Evolutionary conservation across 805 yeast genomes (phyloP).

Genomic region (Nakazawaea populi): DNA sequence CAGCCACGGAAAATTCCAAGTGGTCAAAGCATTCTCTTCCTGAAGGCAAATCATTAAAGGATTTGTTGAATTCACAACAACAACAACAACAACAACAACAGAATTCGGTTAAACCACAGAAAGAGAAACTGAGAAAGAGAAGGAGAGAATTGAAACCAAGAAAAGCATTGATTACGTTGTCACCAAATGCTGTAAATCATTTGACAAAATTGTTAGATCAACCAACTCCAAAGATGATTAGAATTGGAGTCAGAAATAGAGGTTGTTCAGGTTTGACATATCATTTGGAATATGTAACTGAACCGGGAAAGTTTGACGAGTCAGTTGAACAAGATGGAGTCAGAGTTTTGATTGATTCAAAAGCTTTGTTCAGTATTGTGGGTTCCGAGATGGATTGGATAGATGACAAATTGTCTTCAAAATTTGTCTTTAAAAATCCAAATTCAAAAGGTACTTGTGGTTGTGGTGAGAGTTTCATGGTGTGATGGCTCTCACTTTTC

Average conservation of each 20-base stretch:
- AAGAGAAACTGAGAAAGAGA: conserved; percentile 17
- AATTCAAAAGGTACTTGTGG: conserved; percentile 98
- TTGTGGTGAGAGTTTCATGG: conserved; percentile 98
- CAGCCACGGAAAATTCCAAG: neutral
- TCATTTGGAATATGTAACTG: conserved; percentile 81
- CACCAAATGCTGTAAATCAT: conserved; percentile 73
- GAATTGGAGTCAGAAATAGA: conserved; percentile 91
- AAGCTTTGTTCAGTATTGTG: conserved; percentile 90
- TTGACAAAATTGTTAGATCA: conserved; percentile 59
- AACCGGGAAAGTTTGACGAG: conserved; percentile 95
- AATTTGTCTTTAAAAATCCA: conserved; percentile 92
- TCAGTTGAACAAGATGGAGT: conserved; percentile 90
- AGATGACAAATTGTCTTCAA: conserved; percentile 83
- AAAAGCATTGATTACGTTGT: conserved; percentile 81
- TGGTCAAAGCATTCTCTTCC: conserved; percentile 15
- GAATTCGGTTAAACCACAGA: neutral
- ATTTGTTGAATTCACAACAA: conserved; percentile 2
- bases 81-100: neutral
- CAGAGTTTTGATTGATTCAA: conserved; percentile 87
- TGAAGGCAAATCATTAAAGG: conserved; percentile 10
- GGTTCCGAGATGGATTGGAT: conserved; percentile 99
- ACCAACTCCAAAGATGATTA: conserved; percentile 83
- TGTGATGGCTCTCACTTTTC: conserved; percentile 19
- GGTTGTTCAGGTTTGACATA: conserved; percentile 97
- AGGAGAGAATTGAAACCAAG: conserved; percentile 77